Conservation (phyloP, 176 grass and related monocot species). For the maize (Zea mays) region Zm-B73-REFERENCE-NAM-5.0 NC_050102.1:139384001-139384500, state of each 20-base stretch:
- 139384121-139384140: slow-evolving; percentile 39
- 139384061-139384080: not conserved
- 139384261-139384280: not conserved
- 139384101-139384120: slow-evolving; percentile 44
- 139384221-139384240: not conserved
- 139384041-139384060: not conserved
- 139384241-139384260: not conserved
- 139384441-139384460: slow-evolving; percentile 26
- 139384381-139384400: slow-evolving; percentile 61
- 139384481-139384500: slow-evolving; percentile 42
- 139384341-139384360: slow-evolving; percentile 35
- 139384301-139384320: not conserved
- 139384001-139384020: slow-evolving; percentile 5
- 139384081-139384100: not conserved
- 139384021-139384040: slow-evolving; percentile 17
- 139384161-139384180: too few species aligned
- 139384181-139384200: not conserved
- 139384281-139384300: slow-evolving; percentile 31
- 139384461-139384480: slow-evolving; percentile 26
- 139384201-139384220: not conserved
- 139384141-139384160: not conserved
- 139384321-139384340: not conserved
- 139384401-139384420: slow-evolving; percentile 34
- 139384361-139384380: slow-evolving; percentile 41
- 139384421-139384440: slow-evolving; percentile 44